Base-by-base conservation (phyloP, 2,329 filamentous ascomycete species). In the Pseudocercospora fijiensis region DNA sequence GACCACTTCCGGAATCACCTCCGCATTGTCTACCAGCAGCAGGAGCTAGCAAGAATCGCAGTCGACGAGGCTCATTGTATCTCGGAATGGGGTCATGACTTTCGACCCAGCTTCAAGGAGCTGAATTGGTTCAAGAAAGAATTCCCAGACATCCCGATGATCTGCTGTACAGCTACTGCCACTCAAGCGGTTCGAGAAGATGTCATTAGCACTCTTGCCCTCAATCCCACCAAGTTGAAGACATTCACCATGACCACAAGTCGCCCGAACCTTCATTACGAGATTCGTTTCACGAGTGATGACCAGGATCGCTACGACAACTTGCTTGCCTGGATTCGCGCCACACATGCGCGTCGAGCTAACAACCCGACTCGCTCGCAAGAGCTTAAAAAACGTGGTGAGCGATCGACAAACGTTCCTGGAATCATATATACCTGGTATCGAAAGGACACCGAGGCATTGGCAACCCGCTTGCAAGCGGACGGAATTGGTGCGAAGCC, bases 1-100 rank as follows among this genome's bases (percentile, higher is more conserved):
- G 85, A 92, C 65, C 83, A 84, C 62, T 97, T 98, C 76, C 89
- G 93, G 43, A 85, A 87, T 65, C 86, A 88, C 56, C 80, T 97
- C 8, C 84, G 85, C 65, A 80, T 90, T 4, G 88, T 97, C 13
- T 82, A 97, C 74, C 81, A 86, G 63, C 92, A 97, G 76, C 85
- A 86, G 62, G 91, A 97, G 77, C 85, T 98, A n/a, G 89, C 90
- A 9, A 87, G 94, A 13, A 86, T 98, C 67, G 94, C 90, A 55
- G 88, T 98, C 62, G 94, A 98, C 73, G 94, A 98, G 79, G 94
- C 94, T 1, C 94, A 98, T 76, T 98, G 94, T 47, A 96, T 98
- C 70, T 96, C 91, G 24, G 93, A 97, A 87, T 97, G 94, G 94
- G 94, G 94, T 1, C 93, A 98, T 76, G 94, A 98, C 76, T 98